Conservation (phyloP, 1,284 basidiomycete species). For the Tilletia caries region DNA sequence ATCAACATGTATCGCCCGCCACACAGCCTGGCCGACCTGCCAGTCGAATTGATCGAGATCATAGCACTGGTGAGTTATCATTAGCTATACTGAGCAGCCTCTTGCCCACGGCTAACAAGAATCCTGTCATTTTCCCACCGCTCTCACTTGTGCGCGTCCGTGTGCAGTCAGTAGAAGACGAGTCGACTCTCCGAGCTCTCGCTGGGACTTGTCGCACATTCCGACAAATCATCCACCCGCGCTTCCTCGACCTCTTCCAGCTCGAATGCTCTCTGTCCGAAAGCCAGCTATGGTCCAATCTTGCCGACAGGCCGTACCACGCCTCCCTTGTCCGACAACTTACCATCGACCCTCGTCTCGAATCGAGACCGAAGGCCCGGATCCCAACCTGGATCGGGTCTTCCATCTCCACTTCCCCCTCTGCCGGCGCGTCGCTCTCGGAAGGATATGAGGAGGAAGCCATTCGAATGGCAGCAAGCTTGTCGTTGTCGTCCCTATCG, state of each 20-base stretch:
- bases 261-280: constrained; percentile 1
- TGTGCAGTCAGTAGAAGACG: background rate
- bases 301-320: background rate
- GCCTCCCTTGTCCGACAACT: constrained; percentile 8
- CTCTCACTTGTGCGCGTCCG: background rate
- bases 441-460: too few species aligned
- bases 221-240: background rate
- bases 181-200: constrained; percentile 4
- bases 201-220: background rate
- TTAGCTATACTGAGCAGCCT: too few species aligned
- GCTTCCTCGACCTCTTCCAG: background rate
- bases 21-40: background rate
- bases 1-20: background rate
- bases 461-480: background rate
- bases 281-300: background rate
- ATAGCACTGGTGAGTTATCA: constrained; percentile 11
- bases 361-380: background rate
- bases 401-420: too few species aligned
- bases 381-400: constrained; percentile 4
- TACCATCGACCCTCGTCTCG: constrained; percentile 8
- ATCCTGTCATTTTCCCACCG: too few species aligned
- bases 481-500: background rate
- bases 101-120: too few species aligned
- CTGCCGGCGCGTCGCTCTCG: too few species aligned
- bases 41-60: constrained; percentile 2